Conservation (phyloP, 1,284 basidiomycete genomes). For the Ganoderma sinense region DNA sequence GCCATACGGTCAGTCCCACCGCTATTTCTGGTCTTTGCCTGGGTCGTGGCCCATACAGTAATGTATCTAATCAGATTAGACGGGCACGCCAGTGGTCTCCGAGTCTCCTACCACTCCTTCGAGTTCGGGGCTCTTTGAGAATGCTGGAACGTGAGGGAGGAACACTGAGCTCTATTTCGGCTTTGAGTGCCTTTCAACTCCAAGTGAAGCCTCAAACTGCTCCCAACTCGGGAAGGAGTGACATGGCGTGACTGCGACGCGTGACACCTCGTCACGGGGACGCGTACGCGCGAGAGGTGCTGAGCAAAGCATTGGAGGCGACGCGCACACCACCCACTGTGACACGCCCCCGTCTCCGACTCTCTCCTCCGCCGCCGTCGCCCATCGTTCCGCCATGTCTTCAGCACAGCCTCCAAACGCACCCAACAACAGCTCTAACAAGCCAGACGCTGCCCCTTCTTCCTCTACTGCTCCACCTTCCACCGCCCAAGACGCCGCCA, state of each 20-base stretch:
- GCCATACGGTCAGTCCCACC: background rate
- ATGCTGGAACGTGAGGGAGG: too few species aligned
- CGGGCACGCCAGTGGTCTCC: too few species aligned
- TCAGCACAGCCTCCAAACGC: slow-evolving; percentile 65
- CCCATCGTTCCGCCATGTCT: slow-evolving; percentile 57
- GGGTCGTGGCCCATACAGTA: too few species aligned
- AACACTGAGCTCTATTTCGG: too few species aligned
- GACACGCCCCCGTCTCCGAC: too few species aligned
- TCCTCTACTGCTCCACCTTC: slow-evolving; percentile 45
- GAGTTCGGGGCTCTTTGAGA: too few species aligned
- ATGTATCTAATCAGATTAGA: too few species aligned
- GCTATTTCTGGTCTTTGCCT: too few species aligned
- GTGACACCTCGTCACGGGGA: slow-evolving; percentile 27
- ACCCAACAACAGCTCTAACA: slow-evolving; percentile 56
- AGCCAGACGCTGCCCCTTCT: slow-evolving; percentile 50
- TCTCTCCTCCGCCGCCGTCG: slow-evolving; percentile 21
- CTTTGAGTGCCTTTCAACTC: too few species aligned
- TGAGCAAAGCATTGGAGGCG: slow-evolving; percentile 12
- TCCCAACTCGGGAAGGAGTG: too few species aligned
- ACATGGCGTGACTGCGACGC: slow-evolving; percentile 13
- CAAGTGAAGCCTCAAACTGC: too few species aligned
- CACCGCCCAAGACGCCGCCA: slow-evolving; percentile 51
- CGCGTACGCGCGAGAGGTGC: slow-evolving; percentile 28
- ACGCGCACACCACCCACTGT: background rate
- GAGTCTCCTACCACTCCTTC: too few species aligned